Conservation (phyloP, 2,329 filamentous ascomycete genomes). For the Neoascochyta sp. region DNA sequence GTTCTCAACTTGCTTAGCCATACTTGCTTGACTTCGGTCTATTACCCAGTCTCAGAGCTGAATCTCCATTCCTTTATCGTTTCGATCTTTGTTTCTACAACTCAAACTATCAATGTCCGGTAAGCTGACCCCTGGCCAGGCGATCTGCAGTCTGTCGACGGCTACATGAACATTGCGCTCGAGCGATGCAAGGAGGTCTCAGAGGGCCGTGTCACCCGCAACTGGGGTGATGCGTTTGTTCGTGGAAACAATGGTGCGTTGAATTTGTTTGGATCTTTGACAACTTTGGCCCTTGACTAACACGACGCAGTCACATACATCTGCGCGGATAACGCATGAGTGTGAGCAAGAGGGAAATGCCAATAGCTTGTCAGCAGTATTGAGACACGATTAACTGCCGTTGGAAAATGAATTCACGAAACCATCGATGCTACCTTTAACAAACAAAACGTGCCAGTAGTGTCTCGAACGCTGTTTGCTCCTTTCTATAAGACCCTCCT, state of each 20-base stretch:
- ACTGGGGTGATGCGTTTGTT: slow-evolving; percentile 92
- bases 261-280: neutral
- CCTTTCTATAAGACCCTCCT: slow-evolving; percentile 1
- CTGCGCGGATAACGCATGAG: slow-evolving; percentile 27
- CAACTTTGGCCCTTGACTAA: slow-evolving; percentile 7
- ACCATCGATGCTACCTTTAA: neutral
- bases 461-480: neutral
- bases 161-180: slow-evolving; percentile 99
- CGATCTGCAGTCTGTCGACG: slow-evolving; percentile 93
- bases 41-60: no score
- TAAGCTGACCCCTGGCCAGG: slow-evolving; percentile 52
- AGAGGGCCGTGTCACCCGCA: slow-evolving; percentile 74
- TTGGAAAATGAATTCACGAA: neutral
- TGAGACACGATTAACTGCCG: neutral
- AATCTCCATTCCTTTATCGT: no score
- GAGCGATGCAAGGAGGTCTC: slow-evolving; percentile 94
- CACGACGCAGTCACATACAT: slow-evolving; percentile 27
- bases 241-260: slow-evolving; percentile 84
- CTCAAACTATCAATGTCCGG: no score
- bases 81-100: no score
- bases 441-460: neutral
- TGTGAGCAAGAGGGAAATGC: no score
- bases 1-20: slow-evolving; percentile 4
- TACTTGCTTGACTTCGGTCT: neutral
- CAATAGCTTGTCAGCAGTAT: neutral